These are phyloP conservation scores for Ligustrum vulgare DNA, from an alignment of 257 asterid genomes.

Conservation along the genomic window DNA sequence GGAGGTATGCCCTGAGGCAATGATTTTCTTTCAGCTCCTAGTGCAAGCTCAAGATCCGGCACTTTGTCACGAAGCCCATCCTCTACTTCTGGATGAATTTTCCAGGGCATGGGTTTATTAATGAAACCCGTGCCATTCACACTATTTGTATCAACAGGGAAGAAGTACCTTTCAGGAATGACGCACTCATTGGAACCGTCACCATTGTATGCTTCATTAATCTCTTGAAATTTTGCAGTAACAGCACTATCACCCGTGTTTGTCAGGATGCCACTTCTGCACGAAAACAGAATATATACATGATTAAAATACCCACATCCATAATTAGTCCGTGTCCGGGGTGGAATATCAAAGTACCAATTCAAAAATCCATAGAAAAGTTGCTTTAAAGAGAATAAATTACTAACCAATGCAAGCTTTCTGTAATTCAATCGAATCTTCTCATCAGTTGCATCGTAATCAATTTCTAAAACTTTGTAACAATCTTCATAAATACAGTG, in stretches of 20 bases:
- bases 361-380: neutral
- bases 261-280: constrained; percentile 87
- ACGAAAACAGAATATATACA: constrained; percentile 20
- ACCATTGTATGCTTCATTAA: constrained; percentile 64
- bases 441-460: constrained; percentile 73
- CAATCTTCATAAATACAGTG: constrained; percentile 40
- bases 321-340: neutral
- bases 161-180: constrained; percentile 46
- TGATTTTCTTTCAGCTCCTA: constrained; percentile 61
- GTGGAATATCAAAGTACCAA: neutral
- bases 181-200: constrained; percentile 30
- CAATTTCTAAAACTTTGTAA: constrained; percentile 67
- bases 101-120: constrained; percentile 39
- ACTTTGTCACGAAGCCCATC: constrained; percentile 38
- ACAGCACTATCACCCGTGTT: constrained; percentile 50
- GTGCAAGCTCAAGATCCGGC: constrained; percentile 87
- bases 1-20: constrained; percentile 33
- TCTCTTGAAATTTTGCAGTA: constrained; percentile 64
- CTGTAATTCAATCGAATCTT: constrained; percentile 55
- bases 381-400: constrained; percentile 21
- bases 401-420: constrained; percentile 66
- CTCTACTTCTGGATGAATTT: constrained; percentile 38
- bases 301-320: constrained; percentile 15
- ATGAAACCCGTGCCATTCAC: constrained; percentile 24
- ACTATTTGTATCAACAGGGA: constrained; percentile 49